Evolutionary conservation across 805 yeast genomes (phyloP), one percentile per base, ranked within the genome.

Genomic region (Candida chauliodis): DNA sequence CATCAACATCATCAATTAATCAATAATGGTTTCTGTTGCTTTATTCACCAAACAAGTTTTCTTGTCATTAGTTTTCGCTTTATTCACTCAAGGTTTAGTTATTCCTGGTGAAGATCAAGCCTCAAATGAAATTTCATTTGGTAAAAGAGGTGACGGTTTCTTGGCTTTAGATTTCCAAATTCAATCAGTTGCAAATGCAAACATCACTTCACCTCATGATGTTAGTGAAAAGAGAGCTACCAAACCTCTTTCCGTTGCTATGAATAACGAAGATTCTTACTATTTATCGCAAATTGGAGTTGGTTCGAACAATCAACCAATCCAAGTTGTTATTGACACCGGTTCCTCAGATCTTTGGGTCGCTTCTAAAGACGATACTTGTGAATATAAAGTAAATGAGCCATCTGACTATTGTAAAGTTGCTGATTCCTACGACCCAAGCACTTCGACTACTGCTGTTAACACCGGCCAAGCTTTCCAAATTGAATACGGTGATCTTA

Each of bases 311-410:
- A 35, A 44, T 27, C 56, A 63, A 18, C 30, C 43, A 22, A 52
- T 52, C 7, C 48, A 52, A 5, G 66, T 65, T 1, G 51, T 63
- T 44, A 56, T 67, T 13, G 71, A 66, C 43, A 67, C 71, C 21
- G 73, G 71, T 4, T 62, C 70, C 3, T 58, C 67, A 5, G 71
- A 67, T 44, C 51, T 67, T 34, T 67, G 73, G 73, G 54, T 67
- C 28, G 57, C 59, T 6, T 18, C 39, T 4, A 13, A 32, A 5
- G 16, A 37, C 3, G 36, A 30, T 6, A 25, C 38, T 22, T 45
- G 44, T 35, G 16, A 32, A 15, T 13, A 25, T 3, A 29, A 10
- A 5, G 14, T n/a, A n/a, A 13, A n/a, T 11, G 13, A 21, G 13
- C 5, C 49, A 7, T 3, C 18, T 7, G 23, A 30, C n/a, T 37